Percentiles rank a stretch among this genome's conserved stretches.
Evolutionary conservation across 305 asterid species (phyloP).

Genomic region (Fraxinus floribunda): DNA sequence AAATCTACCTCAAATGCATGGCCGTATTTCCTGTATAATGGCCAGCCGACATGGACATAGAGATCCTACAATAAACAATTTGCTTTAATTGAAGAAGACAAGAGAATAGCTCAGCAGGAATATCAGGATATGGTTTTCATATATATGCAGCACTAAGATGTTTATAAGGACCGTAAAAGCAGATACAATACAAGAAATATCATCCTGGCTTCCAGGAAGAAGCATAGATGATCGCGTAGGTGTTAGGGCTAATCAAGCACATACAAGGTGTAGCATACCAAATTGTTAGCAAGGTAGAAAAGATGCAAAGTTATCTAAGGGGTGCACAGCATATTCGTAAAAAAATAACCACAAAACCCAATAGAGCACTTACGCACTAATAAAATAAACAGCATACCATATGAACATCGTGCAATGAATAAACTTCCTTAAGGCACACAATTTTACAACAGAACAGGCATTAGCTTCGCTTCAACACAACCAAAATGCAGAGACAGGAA

Average conservation of each 20-base stretch:
- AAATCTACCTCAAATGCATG: constrained; percentile 93
- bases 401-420: not conserved
- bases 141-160: not conserved
- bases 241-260: not conserved
- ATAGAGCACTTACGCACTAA: not conserved
- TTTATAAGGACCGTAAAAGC: not conserved
- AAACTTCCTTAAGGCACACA: not conserved
- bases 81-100: constrained; percentile 16
- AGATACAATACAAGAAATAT: not conserved
- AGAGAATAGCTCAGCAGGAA: not conserved
- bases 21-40: constrained; percentile 86
- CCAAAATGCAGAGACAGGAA: not conserved
- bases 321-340: not conserved
- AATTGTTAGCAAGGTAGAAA: not conserved
- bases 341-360: not conserved
- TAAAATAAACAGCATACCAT: not conserved
- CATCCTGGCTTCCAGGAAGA: not conserved
- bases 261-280: not conserved
- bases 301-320: not conserved
- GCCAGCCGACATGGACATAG: constrained; percentile 94
- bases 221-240: not conserved
- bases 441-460: not conserved
- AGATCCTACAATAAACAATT: constrained; percentile 62
- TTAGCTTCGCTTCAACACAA: not conserved
- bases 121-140: not conserved